Base-by-base conservation (phyloP, 371 early-diverging fungal genomes). In the Conidiobolus incongruus region DNA sequence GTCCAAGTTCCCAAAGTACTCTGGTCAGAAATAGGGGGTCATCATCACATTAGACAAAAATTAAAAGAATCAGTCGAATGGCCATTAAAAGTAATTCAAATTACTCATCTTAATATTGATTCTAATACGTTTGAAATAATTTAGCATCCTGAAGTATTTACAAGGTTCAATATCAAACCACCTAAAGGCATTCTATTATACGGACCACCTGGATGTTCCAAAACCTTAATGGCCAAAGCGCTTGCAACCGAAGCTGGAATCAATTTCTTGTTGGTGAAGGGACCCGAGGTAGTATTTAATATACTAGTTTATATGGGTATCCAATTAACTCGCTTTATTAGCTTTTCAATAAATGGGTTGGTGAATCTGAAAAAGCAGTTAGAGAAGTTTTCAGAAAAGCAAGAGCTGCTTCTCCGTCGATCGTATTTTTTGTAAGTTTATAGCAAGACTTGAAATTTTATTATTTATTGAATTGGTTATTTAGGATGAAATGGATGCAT, bases 21-120 rank as follows among this genome's bases (percentile, higher is more conserved):
- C 19, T 99, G 97, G 92, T 55, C 58, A 0, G 99, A 98, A 59
- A 86, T 99, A 45, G 99, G 99, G 15, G 99, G 99, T 0, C 87
- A 95, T 51, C 72, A 70, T 28, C 77, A 81, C 16, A 80, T 95
- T 31, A 97, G 94, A 54, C 85, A 86, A 51, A 77, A 84, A 56
- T 62, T 99, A 23, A 77, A 81, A 36, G 99, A 99, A 58, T 82
- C 97, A 0, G 84, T 99, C 1, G 98, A 98, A 59, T 92, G 98
- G 82, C 99, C 99, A 1, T 55, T 99, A 8, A 70, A 80, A 63
- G 75, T 74, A 56, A 28, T n/a, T n/a, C n/a, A n/a, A n/a, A n/a
- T n/a, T n/a, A n/a, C n/a, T n/a, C n/a, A n/a, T n/a, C n/a, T n/a
- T 37, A 1, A 1, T 21, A 32, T n/a, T 28, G 15, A 28, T 6